Percentiles rank a stretch among this genome's conserved stretches.
Conservation (phyloP, 164 flowering plant species). For the Chimonanthus salicifolius region DNA sequence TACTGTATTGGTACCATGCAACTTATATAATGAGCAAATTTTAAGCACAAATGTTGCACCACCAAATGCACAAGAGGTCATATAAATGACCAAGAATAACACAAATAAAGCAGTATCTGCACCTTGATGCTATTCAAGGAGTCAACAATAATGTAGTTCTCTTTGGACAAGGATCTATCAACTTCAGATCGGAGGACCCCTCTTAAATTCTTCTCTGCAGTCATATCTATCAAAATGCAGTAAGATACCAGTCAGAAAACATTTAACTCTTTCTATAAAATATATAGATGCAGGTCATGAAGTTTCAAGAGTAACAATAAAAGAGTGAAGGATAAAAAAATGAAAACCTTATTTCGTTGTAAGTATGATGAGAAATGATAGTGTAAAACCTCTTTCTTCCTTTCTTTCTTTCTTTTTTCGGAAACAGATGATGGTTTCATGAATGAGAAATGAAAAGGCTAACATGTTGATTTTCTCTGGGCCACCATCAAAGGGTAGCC, state of each 20-base stretch:
- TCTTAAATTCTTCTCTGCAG: constrained; percentile 75
- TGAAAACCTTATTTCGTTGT: no score
- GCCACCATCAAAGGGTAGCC: background rate
- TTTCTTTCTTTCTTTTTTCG: no score
- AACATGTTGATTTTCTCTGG: background rate
- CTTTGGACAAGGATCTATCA: constrained; percentile 68
- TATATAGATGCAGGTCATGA: background rate
- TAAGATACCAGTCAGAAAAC: background rate
- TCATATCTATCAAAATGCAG: constrained; percentile 36
- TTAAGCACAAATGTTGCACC: background rate
- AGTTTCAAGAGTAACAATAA: background rate
- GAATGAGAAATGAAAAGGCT: background rate
- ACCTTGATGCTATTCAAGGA: constrained; percentile 87
- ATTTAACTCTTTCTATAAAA: background rate
- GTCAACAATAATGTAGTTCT: constrained; percentile 70
- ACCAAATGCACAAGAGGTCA: background rate
- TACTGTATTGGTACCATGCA: no score
- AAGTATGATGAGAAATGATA: background rate
- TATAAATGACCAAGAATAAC: constrained; percentile 1
- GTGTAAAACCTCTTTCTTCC: background rate
- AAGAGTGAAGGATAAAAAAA: no score
- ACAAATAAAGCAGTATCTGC: background rate
- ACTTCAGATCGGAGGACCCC: constrained; percentile 89
- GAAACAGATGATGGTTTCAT: background rate
- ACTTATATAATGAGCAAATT: background rate